Evolutionary conservation across 352 stramenopile species (phyloP).

Genomic region (Pythium folliculosum): DNA sequence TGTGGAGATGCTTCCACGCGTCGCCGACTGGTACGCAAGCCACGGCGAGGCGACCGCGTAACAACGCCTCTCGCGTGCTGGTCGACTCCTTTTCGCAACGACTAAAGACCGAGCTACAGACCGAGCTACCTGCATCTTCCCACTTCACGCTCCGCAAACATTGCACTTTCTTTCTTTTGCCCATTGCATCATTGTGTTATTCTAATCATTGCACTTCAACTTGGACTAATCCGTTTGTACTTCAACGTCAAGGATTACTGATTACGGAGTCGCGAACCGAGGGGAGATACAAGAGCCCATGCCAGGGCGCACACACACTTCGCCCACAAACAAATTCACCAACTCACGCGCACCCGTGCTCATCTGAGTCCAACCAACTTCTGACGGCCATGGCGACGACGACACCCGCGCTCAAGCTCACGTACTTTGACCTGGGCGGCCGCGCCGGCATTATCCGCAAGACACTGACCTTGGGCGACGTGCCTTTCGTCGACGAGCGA

Average conservation of each 20-base stretch:
- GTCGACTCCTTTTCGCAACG: too few species aligned
- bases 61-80: too few species aligned
- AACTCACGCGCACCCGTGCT: background rate
- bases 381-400: background rate
- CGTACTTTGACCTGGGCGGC: conserved; percentile 36
- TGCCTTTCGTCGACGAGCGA: conserved; percentile 39
- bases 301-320: background rate
- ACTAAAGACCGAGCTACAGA: too few species aligned
- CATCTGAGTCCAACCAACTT: background rate
- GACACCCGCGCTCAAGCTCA: conserved; percentile 22
- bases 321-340: background rate
- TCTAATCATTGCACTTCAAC: too few species aligned
- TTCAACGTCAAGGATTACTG: too few species aligned
- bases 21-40: background rate
- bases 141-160: too few species aligned
- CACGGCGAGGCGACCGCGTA: background rate
- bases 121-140: too few species aligned
- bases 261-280: too few species aligned
- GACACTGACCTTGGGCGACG: conserved; percentile 25
- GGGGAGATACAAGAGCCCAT: too few species aligned
- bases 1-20: background rate
- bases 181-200: too few species aligned
- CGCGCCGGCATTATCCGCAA: conserved; percentile 32
- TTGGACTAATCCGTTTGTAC: too few species aligned
- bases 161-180: too few species aligned